phyloP scores from a whole-genome alignment of 257 asterid species.

The Solanum pinnatisectum region DNA sequence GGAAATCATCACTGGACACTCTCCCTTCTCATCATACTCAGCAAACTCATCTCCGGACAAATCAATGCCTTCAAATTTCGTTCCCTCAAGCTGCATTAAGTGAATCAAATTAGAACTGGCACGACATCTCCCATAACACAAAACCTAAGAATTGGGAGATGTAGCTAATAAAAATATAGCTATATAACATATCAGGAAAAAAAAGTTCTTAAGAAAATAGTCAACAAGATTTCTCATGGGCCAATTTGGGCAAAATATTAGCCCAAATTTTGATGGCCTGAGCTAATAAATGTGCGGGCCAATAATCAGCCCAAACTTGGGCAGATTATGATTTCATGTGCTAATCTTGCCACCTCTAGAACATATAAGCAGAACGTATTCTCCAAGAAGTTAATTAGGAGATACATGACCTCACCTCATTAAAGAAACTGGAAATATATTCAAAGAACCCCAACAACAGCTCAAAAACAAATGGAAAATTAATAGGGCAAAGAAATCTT shows the following conservation, averaged over 20 bases:
- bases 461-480: neutral
- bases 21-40: slow-evolving; percentile 92
- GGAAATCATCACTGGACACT: slow-evolving; percentile 84
- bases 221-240: neutral
- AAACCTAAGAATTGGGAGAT: neutral
- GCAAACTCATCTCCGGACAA: slow-evolving; percentile 64
- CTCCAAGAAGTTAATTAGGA: neutral
- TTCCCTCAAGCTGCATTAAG: slow-evolving; percentile 51
- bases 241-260: neutral
- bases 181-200: neutral
- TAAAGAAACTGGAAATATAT: neutral
- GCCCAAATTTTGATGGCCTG: neutral
- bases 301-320: neutral
- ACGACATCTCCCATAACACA: neutral
- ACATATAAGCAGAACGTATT: neutral
- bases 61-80: slow-evolving; percentile 57
- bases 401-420: neutral
- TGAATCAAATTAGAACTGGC: neutral
- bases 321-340: neutral
- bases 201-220: neutral
- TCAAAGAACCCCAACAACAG: neutral
- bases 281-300: neutral
- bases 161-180: neutral
- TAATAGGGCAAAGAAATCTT: neutral
- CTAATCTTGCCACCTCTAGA: neutral